Evolutionary conservation across 1,284 basidiomycete species (phyloP), one percentile per base, ranked within the genome.

Genomic region (Rhodotorula sp.): DNA sequence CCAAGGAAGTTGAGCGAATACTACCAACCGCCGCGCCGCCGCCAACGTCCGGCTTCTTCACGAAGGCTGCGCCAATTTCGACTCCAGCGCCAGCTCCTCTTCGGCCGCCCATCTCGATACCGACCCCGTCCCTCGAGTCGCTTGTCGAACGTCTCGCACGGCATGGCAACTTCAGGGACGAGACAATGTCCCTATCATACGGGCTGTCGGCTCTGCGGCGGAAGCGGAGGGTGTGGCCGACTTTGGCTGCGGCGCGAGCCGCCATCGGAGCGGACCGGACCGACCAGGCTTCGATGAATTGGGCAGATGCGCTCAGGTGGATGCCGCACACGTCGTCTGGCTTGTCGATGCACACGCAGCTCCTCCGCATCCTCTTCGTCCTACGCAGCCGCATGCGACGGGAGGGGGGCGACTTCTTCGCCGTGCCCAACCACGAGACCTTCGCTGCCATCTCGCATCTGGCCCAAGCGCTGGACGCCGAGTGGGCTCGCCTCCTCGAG

Each of bases 231-330:
- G 40, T 44, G 11, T 44, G 40, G 40, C 40, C 40, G 40, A 44
- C 40, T 3, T 44, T 44, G 40, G 40, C 40, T 15, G 40, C 40
- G 40, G 40, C 40, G 15, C 40, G 40, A 18, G 40, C 40, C 10
- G 40, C 40, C 3, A 44, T 44, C 15, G 40, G 40, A 8, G 40
- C 40, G 40, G 26, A 52, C 9, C 64, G 68, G 18, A 47, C 30
- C 2, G 73, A 74, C 60, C 59, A 68, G 26, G 73, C 73, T 10
- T 67, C 70, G 11, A 63, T 59, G 6, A 66, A 64, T 46, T 70
- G 64, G 44, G 68, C 26, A 44, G 69, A 71, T 26, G 56, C 44
- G n/a, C 59, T 70, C 51, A 26, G 40, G 51, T n/a, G 30, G 61
- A 34, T n/a, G 40, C 50, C 26, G 22, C 6, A 26, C 20, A 26